These are phyloP conservation scores for Colletotrichum sp. DNA, from an alignment of 2,329 filamentous ascomycete species.

Conservation along the genomic window DNA sequence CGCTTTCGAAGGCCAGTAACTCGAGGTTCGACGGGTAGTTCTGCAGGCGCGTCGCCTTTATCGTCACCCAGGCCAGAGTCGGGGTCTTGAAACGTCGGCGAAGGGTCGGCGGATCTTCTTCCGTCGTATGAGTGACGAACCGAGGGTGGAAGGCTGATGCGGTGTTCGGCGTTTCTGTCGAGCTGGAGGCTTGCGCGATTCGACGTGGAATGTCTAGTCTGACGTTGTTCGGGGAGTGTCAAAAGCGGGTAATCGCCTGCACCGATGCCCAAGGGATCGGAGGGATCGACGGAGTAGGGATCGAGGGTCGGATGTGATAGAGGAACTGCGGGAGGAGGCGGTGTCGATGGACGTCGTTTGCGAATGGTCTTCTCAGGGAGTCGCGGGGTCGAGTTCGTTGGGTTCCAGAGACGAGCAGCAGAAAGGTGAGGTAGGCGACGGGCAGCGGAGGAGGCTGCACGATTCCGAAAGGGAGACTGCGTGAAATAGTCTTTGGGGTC, in stretches of 20 bases:
- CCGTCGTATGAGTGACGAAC: conserved; percentile 60
- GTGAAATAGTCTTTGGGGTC: conserved; percentile 26
- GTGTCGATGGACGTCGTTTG: conserved; percentile 57
- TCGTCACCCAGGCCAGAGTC: conserved; percentile 19
- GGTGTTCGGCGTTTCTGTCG: conserved; percentile 52
- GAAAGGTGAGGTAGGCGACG: conserved; percentile 45
- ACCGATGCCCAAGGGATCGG: conserved; percentile 42
- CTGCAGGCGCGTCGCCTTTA: conserved; percentile 6
- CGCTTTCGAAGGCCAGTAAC: conserved; percentile 29
- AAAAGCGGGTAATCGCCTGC: conserved; percentile 57
- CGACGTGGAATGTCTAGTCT: conserved; percentile 46
- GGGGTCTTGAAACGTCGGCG: conserved; percentile 26
- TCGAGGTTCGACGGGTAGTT: conserved; percentile 11
- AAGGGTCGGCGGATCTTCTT: conserved; percentile 42
- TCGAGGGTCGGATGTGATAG: conserved; percentile 51
- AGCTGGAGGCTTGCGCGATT: conserved; percentile 56
- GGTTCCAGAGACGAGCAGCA: conserved; percentile 64
- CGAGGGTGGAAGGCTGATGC: conserved; percentile 59
- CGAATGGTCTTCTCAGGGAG: conserved; percentile 33
- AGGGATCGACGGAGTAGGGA: conserved; percentile 34
- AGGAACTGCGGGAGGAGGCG: conserved; percentile 57
- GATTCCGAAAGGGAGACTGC: conserved; percentile 51
- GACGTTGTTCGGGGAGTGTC: conserved; percentile 54
- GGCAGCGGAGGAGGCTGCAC: conserved; percentile 32
- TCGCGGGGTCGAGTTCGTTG: conserved; percentile 63